A percentile compares a stretch with the other conserved stretches of the same genome.
Conservation (phyloP, 1,139 yeast genomes). For the Candida gigantensis region DNA sequence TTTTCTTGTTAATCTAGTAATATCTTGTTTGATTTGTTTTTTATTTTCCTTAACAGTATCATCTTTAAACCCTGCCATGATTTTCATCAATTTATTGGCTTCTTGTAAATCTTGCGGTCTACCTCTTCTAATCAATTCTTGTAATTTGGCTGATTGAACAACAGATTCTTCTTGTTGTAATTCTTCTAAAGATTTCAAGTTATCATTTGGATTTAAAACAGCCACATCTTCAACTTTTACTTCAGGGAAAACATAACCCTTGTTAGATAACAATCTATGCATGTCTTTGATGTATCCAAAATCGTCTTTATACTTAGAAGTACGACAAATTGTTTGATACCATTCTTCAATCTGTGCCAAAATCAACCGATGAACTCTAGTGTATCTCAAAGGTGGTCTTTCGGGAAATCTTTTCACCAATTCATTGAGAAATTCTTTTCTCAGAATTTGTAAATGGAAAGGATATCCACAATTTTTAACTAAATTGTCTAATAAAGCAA, state of each 20-base stretch:
- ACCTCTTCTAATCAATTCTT: constrained; percentile 92
- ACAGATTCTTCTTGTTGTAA: constrained; percentile 88
- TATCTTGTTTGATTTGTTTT: constrained; percentile 80
- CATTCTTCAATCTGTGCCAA: constrained; percentile 94
- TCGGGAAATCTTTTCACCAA: constrained; percentile 93
- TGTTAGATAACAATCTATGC: constrained; percentile 86
- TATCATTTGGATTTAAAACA: constrained; percentile 89
- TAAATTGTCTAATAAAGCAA: constrained; percentile 72
- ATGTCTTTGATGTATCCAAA: constrained; percentile 90
- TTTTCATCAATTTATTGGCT: constrained; percentile 94
- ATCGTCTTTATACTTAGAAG: constrained; percentile 88
- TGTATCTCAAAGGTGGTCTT: constrained; percentile 84
- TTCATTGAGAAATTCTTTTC: constrained; percentile 92
- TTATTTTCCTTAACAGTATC: constrained; percentile 69
- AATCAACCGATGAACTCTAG: constrained; percentile 80
- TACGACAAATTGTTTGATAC: constrained; percentile 93
- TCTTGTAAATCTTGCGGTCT: constrained; percentile 94
- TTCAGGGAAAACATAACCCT: constrained; percentile 91
- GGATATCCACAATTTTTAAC: constrained; percentile 99
- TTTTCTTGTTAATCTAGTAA: constrained; percentile 81
- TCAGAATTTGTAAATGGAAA: constrained; percentile 88
- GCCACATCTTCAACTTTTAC: constrained; percentile 89
- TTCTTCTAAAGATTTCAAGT: constrained; percentile 84
- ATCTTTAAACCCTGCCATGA: constrained; percentile 96
- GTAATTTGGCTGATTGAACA: constrained; percentile 93